Base-by-base conservation (phyloP, 2,329 filamentous ascomycete genomes). In the Pseudopithomyces maydicus region DNA sequence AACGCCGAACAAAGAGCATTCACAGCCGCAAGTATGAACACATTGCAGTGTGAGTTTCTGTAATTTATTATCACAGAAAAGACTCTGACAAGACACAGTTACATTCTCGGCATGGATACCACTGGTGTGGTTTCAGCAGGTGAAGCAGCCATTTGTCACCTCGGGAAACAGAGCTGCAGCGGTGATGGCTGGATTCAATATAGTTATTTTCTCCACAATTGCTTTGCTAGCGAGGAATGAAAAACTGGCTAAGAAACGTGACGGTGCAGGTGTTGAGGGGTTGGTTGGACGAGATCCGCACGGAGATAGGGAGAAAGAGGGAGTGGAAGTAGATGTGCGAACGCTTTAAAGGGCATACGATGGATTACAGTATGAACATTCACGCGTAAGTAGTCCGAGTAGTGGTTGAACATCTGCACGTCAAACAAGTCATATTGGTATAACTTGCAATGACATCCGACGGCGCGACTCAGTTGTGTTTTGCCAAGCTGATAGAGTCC, bases 41-140 rank as follows among this genome's bases (percentile, higher is more conserved):
- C 56, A 12, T 50, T 58, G 2, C 49, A 58, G 52, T 62, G 56
- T 56, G 3, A 54, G 55, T 48, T 26, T 1, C 0, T 36, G 8
- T 11, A 19, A 15, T 1, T 7, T 7, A 32, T 14, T 14, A 15
- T 36, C 14, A 19, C 20, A 15, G 11, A 2, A 1, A 3, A 19
- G 17, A n/a, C 32, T 45, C 52, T 5, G 10, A 11, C 12, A n/a
- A 35, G 14, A n/a, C 26, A 29, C 32, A 62, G 59, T 59, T 47
- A 59, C 54, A 6, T 59, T 54, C 48, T 44, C 12, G 4, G 59
- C 59, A 10, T 62, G 59, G 59, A 57, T 62, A 14, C 57, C 59
- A 33, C 49, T 62, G 2, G 54, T 62, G 6, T 62, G 59, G 59
- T 62, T 57, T 54, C 56, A 62, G 46, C 57, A 62, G 35, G 35